A percentile compares a stretch with the other conserved stretches of the same genome.
phyloP scores from a whole-genome alignment of 257 asterid genomes.

The Penstemon newberryi region DNA sequence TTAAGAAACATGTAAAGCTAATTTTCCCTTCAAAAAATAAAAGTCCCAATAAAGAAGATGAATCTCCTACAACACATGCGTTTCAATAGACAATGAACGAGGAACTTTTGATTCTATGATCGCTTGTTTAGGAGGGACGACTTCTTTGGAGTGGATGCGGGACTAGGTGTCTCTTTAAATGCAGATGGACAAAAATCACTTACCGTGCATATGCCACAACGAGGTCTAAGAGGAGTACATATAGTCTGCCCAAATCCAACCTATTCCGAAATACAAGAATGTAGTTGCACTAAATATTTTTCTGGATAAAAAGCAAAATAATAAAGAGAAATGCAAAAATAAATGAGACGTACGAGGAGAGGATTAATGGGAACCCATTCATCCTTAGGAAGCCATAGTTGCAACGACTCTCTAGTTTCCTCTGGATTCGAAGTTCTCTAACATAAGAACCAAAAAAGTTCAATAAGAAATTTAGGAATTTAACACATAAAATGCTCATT shows the following conservation, averaged over 20 bases:
- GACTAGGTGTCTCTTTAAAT: constrained; percentile 62
- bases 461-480: neutral
- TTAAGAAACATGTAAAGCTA: neutral
- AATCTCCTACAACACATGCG: neutral
- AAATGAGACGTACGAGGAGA: constrained; percentile 63
- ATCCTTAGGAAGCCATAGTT: constrained; percentile 96
- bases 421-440: constrained; percentile 84
- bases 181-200: constrained; percentile 85
- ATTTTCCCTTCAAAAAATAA: constrained; percentile 3
- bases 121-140: constrained; percentile 16
- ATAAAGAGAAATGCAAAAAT: neutral
- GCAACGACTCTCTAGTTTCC: constrained; percentile 85
- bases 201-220: constrained; percentile 63
- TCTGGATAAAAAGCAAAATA: neutral
- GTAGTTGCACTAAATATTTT: neutral
- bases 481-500: neutral
- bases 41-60: neutral
- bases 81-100: neutral
- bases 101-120: neutral
- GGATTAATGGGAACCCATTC: constrained; percentile 98
- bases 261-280: constrained; percentile 34
- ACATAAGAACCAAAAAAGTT: constrained; percentile 17
- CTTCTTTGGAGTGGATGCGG: constrained; percentile 51
- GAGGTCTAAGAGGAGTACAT: constrained; percentile 89
- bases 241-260: constrained; percentile 98